Conservation (phyloP, 371 early-diverging fungal genomes). For the Thermomucor indicae-seudaticae region DNA sequence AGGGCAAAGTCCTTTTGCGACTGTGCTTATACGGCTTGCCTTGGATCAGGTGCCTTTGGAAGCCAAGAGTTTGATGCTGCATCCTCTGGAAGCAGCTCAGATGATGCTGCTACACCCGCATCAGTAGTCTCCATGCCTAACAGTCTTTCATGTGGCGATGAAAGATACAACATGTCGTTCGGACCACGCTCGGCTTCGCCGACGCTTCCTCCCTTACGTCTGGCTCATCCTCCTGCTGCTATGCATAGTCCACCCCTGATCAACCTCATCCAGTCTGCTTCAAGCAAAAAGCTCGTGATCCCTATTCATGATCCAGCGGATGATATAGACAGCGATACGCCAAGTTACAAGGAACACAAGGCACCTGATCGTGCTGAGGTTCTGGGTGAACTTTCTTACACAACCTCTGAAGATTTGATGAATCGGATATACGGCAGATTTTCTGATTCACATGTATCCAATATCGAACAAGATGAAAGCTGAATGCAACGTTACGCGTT, state of each 20-base stretch:
- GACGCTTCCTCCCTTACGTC: neutral
- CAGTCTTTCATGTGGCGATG: neutral
- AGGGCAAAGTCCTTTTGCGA: too few relatives aligned
- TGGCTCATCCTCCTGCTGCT: neutral
- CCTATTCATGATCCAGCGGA: constrained; percentile 48
- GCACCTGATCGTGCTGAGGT: constrained; percentile 21
- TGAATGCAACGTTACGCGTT: neutral
- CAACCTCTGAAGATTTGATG: constrained; percentile 44
- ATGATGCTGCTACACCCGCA: too few relatives aligned
- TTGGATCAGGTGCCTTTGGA: too few relatives aligned
- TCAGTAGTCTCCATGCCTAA: neutral
- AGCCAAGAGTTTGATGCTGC: too few relatives aligned
- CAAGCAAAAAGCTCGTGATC: constrained; percentile 17
- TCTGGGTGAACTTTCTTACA: constrained; percentile 30
- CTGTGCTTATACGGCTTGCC: too few relatives aligned
- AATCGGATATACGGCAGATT: constrained; percentile 39
- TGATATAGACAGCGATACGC: constrained; percentile 46
- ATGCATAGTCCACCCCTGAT: neutral
- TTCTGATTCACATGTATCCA: neutral
- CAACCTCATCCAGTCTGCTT: neutral
- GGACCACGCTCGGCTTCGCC: neutral
- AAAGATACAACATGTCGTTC: neutral
- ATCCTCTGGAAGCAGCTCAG: too few relatives aligned
- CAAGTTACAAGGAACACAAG: constrained; percentile 33
- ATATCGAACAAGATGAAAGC: neutral